phyloP scores from a whole-genome alignment of 1,284 basidiomycete species.

The Moniliophthora roreri region DNA sequence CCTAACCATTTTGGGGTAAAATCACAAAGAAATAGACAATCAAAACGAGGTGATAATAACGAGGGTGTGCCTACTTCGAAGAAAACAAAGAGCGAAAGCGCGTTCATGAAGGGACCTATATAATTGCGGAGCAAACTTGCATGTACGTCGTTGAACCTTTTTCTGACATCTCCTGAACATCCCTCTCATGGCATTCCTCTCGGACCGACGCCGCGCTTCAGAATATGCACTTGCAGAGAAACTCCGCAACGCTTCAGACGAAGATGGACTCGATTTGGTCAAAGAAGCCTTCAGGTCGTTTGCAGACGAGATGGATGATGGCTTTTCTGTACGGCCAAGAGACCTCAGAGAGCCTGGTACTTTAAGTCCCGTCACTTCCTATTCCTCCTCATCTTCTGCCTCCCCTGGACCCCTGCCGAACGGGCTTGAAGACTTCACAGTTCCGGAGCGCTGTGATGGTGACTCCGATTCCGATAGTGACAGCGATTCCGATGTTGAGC shows the following conservation, averaged over 20 bases:
- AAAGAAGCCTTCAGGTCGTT: background rate
- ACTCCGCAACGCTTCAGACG: background rate
- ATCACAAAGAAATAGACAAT: background rate
- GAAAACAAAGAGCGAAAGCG: conserved; percentile 15
- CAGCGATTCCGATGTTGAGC: conserved; percentile 11
- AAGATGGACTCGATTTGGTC: background rate
- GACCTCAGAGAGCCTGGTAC: no score
- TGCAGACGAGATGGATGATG: background rate
- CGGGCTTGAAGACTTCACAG: background rate
- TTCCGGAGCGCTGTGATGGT: conserved; percentile 1
- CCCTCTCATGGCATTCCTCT: background rate
- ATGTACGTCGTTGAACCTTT: background rate
- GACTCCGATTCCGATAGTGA: conserved; percentile 14
- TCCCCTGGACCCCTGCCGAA: conserved; percentile 2
- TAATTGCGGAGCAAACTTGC: conserved; percentile 6
- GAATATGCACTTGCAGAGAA: background rate
- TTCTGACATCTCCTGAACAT: background rate
- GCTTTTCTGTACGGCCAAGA: background rate
- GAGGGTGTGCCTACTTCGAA: conserved; percentile 19
- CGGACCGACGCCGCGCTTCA: background rate
- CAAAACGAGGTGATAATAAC: conserved; percentile 30
- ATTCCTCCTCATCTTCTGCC: conserved; percentile 8
- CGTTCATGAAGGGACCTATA: conserved; percentile 12
- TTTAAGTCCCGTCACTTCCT: background rate
- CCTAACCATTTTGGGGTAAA: no score